Base-by-base conservation (phyloP, 768 basidiomycete species). In the Lanmaoa rubissima region DNA sequence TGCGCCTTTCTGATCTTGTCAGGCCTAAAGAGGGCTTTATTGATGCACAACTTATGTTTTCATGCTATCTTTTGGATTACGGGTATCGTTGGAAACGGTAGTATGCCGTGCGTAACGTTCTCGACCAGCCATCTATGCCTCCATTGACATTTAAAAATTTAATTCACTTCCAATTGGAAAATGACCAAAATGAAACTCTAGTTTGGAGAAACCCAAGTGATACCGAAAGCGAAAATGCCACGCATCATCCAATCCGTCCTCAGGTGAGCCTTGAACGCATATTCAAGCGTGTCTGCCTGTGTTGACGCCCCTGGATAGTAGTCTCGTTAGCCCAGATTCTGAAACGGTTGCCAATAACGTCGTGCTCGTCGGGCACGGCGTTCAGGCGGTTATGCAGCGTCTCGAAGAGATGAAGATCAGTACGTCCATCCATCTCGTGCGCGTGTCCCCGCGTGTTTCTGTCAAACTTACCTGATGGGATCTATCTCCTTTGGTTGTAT, bases 401-500 rank as follows among this genome's bases (percentile, higher is more conserved):
- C 75, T 92, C 38, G 86, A 89, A 51, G 88, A 91, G 46, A 86
- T 92, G 82, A 85, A 84, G 72, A 88, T 92, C 65, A 87, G 90
- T 92, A 65, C 65, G 88, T 70, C 24, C 24, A 10, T 50, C 34
- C 21, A 10, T 16, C 24, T 3, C 28, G 7, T 31, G 7, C 28
- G 28, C 28, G 28, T 35, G 41, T 19, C 5, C 14, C 3, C 38
- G 16, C 39, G 32, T 48, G 41, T 34, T 41, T 39, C 28, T 4
- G 17, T 34, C 19, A 13, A 9, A 31, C 46, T 46, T 26, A 53
- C 17, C 17, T 40, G 21, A 53, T 17, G n/a, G 36, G 11, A 43
- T 46, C 43, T 19, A 35, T 50, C 39, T 42, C 53, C 42, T 17
- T 14, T 39, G 49, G 35, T 21, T 9, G 16, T 16, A 10, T 17